Evolutionary conservation across 768 basidiomycete genomes (phyloP).

Genomic region (Sistotremastrum suecicum): DNA sequence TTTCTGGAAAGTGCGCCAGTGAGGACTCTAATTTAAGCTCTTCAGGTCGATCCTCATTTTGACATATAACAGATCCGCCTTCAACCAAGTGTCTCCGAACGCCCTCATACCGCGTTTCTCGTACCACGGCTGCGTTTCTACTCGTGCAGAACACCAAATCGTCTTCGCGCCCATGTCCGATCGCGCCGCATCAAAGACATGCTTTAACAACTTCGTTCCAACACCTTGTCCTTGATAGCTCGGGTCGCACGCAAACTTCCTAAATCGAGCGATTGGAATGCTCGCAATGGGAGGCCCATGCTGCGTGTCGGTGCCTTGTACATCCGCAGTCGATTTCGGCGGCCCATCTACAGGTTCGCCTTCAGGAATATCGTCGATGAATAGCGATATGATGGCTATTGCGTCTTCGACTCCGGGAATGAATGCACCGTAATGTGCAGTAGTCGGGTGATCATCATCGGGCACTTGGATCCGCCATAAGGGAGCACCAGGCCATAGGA

Average conservation of each 20-base stretch:
- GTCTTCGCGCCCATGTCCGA: slow-evolving; percentile 25
- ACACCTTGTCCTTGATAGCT: slow-evolving; percentile 39
- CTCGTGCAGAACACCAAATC: slow-evolving; percentile 48
- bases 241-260: slow-evolving; percentile 46
- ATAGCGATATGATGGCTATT: slow-evolving; percentile 43
- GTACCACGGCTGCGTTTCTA: slow-evolving; percentile 34
- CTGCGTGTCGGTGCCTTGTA: slow-evolving; percentile 2
- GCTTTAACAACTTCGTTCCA: slow-evolving; percentile 32
- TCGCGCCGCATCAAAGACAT: slow-evolving; percentile 24
- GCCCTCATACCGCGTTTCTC: slow-evolving; percentile 31
- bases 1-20: too few relatives aligned
- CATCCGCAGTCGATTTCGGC: slow-evolving; percentile 8
- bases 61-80: slow-evolving; percentile 39
- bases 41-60: slow-evolving; percentile 31
- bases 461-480: slow-evolving; percentile 34
- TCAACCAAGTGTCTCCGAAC: slow-evolving; percentile 40
- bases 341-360: slow-evolving; percentile 11
- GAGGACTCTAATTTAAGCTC: not conserved
- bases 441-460: slow-evolving; percentile 28
- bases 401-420: slow-evolving; percentile 14
- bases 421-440: slow-evolving; percentile 45
- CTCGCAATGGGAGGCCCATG: not conserved
- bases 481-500: slow-evolving; percentile 42
- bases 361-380: slow-evolving; percentile 27
- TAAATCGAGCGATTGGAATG: slow-evolving; percentile 23